Evolutionary conservation across 2,329 filamentous ascomycete genomes (phyloP), one percentile per base, ranked within the genome.

Genomic region (Colletotrichum karsti): DNA sequence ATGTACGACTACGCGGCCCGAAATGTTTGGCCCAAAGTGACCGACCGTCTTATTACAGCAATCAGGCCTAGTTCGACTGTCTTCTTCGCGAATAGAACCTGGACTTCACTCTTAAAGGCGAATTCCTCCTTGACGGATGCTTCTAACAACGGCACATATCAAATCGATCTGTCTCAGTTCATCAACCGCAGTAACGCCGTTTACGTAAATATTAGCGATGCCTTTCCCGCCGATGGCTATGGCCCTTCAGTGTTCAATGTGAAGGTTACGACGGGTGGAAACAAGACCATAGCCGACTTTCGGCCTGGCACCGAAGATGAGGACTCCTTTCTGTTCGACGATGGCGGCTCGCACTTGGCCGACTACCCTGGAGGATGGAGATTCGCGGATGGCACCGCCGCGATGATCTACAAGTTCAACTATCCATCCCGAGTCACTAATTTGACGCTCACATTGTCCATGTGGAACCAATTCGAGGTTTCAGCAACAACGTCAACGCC

Each of bases 301-400:
- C 50, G 20, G 4, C 59, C 59, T 18, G 59, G 59, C 1, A 35
- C 15, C 7, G 59, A 56, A 10, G 59, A 13, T 1, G 59, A 63
- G 4, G 59, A 63, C 2, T 9, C 59, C 7, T 63, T 55, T 7
- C 39, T 63, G 1, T 63, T 63, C 9, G 59, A 63, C 10, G 59
- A 63, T 12, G 59, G 59, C 0, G 59, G 59, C 26, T 63, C 59
- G 6, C 59, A 56, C 12, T 15, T 63, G 26, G 59, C 59, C 18
- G 48, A 63, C 20, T 44, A 63, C 7, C 59, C 59, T 5, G 59
- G 59, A 18, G 59, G 59, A 18, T 63, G 59, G 59, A 35, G 59
- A 1, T 63, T 63, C 13, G 59, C 59, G 28, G 59, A 63, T 39
- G 59, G 59, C 20, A 24, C 48, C 12, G 33, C 59, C 20, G 59